Evolutionary conservation across 768 basidiomycete species (phyloP), one percentile per base, ranked within the genome.

Genomic region (Lyophyllum decastes): DNA sequence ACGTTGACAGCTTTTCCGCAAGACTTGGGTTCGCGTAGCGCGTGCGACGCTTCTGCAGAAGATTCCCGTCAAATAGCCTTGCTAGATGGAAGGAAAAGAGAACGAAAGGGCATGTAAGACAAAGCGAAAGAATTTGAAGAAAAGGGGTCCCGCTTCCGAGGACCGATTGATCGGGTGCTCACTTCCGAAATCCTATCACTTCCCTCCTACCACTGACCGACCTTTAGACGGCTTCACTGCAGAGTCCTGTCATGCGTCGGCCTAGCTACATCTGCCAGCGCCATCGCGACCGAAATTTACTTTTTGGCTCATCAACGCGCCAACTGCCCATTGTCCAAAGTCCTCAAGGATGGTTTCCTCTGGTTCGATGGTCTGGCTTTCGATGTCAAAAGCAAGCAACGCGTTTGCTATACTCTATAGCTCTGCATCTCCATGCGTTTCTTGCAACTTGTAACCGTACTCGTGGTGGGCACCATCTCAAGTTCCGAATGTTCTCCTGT

Each of bases 401-500:
- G 35, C 19, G 12, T 34, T 9, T 33, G 49, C 6, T 41, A 19
- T 16, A 10, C 40, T 7, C 40, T 5, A 10, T n/a, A 2, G 17
- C 40, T 41, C 4, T 41, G 40, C 16, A 16, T 19, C 16, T 41
- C 16, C 17, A 41, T 41, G 40, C 40, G n/a, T 19, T 41, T 41
- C 40, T 2, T 41, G 5, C n/a, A 5, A n/a, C 40, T 41, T 5
- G n/a, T 41, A 3, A 19, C 19, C 21, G 41, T 33, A 21, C 33
- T 63, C 16, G 49, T 43, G 4, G 19, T 49, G 12, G 27, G 52
- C 25, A 25, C 49, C 40, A 35, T 41, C 40, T 4, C 40, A 41
- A 25, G 19, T n/a, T 25, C 51, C 45, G 38, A 35, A 45, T 25
- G 17, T 50, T 41, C 26, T 46, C 16, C 40, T 26, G 59, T 68